Evolutionary conservation across 352 stramenopile genomes (phyloP).

Genomic region (Pythium monospermum): DNA sequence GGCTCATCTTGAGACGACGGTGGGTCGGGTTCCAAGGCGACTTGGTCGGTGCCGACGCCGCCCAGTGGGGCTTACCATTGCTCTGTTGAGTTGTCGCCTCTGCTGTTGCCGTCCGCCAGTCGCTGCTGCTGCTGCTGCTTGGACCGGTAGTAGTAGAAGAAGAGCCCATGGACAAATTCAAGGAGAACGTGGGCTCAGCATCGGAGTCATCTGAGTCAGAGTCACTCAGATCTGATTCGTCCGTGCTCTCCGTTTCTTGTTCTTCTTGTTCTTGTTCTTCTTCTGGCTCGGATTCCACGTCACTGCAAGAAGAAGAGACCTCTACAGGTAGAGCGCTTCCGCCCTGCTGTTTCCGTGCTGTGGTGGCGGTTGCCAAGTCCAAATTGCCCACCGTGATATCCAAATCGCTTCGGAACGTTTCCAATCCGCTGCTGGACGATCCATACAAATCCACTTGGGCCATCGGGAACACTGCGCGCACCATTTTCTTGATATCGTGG

Average conservation of each 20-base stretch:
- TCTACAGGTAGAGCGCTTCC: too few relatives aligned
- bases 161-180: slow-evolving; percentile 57
- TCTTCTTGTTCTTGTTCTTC: too few relatives aligned
- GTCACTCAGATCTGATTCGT: slow-evolving; percentile 3
- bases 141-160: too few relatives aligned
- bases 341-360: too few relatives aligned
- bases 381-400: slow-evolving; percentile 69
- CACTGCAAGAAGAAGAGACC: too few relatives aligned
- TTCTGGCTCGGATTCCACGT: too few relatives aligned
- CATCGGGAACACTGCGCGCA: slow-evolving; percentile 32
- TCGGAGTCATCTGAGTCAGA: slow-evolving; percentile 5
- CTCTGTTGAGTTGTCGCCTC: background rate
- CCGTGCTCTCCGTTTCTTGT: too few relatives aligned
- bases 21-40: slow-evolving; percentile 72
- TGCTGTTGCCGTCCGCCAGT: too few relatives aligned
- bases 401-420: slow-evolving; percentile 73
- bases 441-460: slow-evolving; percentile 60
- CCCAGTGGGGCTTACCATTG: background rate
- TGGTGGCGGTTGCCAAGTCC: background rate
- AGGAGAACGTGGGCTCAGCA: slow-evolving; percentile 44
- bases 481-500: slow-evolving; percentile 36
- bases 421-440: slow-evolving; percentile 60
- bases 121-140: background rate
- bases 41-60: slow-evolving; percentile 21
- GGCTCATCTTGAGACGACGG: slow-evolving; percentile 49